Conservation (phyloP, 495 filamentous ascomycete species). For the Penicillium simplicissimum region DNA sequence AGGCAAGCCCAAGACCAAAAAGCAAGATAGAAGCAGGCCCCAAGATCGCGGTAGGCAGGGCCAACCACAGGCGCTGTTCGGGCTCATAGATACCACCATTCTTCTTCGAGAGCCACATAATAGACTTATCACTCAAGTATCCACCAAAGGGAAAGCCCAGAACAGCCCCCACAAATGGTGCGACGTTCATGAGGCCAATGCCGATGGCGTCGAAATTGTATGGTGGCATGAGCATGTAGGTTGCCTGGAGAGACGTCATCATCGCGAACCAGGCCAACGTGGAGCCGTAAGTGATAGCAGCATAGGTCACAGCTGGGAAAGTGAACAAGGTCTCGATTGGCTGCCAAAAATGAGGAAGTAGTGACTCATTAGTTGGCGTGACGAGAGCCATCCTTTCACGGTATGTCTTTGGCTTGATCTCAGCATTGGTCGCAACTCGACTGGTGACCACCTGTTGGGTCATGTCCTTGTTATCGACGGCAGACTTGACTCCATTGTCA, state of each 20-base stretch:
- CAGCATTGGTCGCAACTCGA: slow-evolving; percentile 1
- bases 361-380: slow-evolving; percentile 26
- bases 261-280: slow-evolving; percentile 36
- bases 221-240: slow-evolving; percentile 34
- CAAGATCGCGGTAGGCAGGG: slow-evolving; percentile 27
- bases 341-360: slow-evolving; percentile 29
- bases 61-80: slow-evolving; percentile 41
- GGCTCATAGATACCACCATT: slow-evolving; percentile 46
- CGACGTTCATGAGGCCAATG: slow-evolving; percentile 41
- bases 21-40: slow-evolving; percentile 32
- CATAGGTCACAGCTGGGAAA: slow-evolving; percentile 39
- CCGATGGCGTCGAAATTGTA: slow-evolving; percentile 42
- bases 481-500: background rate
- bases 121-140: slow-evolving; percentile 36
- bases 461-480: background rate
- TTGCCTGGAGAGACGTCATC: slow-evolving; percentile 32
- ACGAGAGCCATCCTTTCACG: slow-evolving; percentile 29
- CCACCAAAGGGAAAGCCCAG: slow-evolving; percentile 39
- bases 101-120: slow-evolving; percentile 35
- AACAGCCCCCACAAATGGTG: slow-evolving; percentile 39
- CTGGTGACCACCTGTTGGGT: background rate
- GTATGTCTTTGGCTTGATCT: slow-evolving; percentile 26
- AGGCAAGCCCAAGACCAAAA: slow-evolving; percentile 36
- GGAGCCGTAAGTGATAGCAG: slow-evolving; percentile 38
- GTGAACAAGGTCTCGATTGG: slow-evolving; percentile 27